Percentiles rank a stretch among this genome's conserved stretches.
These are phyloP conservation scores for Thelonectria discophora DNA, from an alignment of 2,329 filamentous ascomycete species.

Conservation along the genomic window DNA sequence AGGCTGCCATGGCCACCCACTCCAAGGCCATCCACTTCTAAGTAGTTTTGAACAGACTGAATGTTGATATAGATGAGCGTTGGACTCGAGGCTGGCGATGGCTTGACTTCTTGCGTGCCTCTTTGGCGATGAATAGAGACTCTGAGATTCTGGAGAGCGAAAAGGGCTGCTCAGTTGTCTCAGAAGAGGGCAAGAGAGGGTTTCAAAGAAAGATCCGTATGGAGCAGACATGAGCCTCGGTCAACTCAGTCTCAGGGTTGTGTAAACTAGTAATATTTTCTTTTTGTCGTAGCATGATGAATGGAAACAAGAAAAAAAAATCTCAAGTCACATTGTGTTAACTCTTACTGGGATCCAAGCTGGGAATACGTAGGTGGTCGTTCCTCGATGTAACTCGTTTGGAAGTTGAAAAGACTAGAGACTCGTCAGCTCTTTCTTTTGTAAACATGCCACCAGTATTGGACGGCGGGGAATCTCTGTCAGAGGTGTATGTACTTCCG, in stretches of 20 bases:
- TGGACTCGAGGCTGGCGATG: constrained; percentile 5
- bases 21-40: constrained; percentile 96
- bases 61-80: constrained; percentile 27
- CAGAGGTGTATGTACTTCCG: neutral
- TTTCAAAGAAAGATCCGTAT: constrained; percentile 31
- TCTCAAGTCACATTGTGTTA: constrained; percentile 11
- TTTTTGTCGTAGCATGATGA: constrained; percentile 43
- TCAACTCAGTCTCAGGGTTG: constrained; percentile 39
- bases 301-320: constrained; percentile 35
- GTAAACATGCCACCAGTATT: neutral
- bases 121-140: constrained; percentile 26
- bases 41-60: constrained; percentile 26
- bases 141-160: constrained; percentile 29
- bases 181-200: constrained; percentile 35
- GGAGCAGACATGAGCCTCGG: constrained; percentile 38
- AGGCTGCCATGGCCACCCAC: constrained; percentile 98
- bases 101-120: constrained; percentile 31
- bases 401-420: neutral
- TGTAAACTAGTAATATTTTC: constrained; percentile 46
- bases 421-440: neutral
- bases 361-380: no score
- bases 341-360: no score
- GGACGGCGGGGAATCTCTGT: neutral
- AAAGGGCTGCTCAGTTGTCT: constrained; percentile 27
- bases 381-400: neutral